phyloP scores from a whole-genome alignment of 2,329 filamentous ascomycete genomes.

The Graphiopsis chlorocephala region DNA sequence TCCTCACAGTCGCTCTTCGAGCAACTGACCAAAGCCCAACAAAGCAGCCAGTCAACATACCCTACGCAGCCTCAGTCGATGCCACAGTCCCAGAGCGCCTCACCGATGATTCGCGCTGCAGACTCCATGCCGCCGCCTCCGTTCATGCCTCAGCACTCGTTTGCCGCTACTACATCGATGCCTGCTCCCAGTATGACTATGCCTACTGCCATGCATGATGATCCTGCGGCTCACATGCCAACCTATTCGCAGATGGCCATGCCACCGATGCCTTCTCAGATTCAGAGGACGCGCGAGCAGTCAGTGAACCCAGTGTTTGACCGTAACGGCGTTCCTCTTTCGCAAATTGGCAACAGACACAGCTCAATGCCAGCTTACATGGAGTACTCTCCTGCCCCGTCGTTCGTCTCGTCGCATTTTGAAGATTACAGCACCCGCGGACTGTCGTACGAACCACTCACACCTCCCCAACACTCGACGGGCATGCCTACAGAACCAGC shows the following conservation, averaged over 20 bases:
- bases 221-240: constrained; percentile 58
- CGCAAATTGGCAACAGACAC: constrained; percentile 83
- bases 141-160: constrained; percentile 59
- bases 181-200: constrained; percentile 29
- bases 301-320: constrained; percentile 79
- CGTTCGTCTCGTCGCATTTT: constrained; percentile 97
- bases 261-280: constrained; percentile 66
- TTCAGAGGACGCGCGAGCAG: constrained; percentile 79
- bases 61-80: constrained; percentile 31
- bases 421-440: constrained; percentile 97
- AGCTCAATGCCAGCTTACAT: constrained; percentile 98
- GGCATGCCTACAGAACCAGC: constrained; percentile 83
- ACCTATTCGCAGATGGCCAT: constrained; percentile 74
- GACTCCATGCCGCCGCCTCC: constrained; percentile 92
- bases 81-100: constrained; percentile 74
- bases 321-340: constrained; percentile 82
- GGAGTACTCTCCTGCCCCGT: constrained; percentile 96
- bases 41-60: constrained; percentile 97
- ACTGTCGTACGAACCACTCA: constrained; percentile 94
- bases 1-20: constrained; percentile 98
- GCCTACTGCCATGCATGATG: constrained; percentile 56
- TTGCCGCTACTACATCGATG: constrained; percentile 37
- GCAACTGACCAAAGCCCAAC: constrained; percentile 98
- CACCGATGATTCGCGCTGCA: constrained; percentile 84
- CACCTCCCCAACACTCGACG: constrained; percentile 87